Base-by-base conservation (phyloP, 768 basidiomycete species). In the Boletus barrowsii region DNA sequence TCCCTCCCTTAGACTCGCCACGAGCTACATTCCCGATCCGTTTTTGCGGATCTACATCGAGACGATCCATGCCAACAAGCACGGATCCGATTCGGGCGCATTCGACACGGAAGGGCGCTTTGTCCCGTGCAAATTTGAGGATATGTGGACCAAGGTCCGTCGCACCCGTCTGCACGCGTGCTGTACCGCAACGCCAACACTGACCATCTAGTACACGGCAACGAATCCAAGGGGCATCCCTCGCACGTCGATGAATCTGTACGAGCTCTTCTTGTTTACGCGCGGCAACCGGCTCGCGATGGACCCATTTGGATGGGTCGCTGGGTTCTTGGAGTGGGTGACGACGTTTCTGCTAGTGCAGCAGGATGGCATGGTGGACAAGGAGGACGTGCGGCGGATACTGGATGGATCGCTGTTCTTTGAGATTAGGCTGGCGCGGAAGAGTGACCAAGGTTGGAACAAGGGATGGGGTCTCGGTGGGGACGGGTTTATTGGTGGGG, bases 21-120 rank as follows among this genome's bases (percentile, higher is more conserved):
- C 54, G 36, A 56, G 58, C 24, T 61, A 59, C 52, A n/a, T 75
- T 10, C 76, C 75, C 2, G 77, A 79, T 52, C 76, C 76, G 1
- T 68, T 75, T 52, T 73, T 75, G 61, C 67, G 76, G 40, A 66
- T 78, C 57, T 68, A 68, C 48, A 26, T 77, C 40, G 49, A 29
- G 39, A 62, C 63, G 53, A 72, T 75, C 42, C 72, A 75, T 46
- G 64, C 68, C 29, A 62, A 59, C 47, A 75, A 77, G 59, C 77
- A 79, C 55, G 77, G 77, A 2, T 72, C 71, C 18, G 77, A 78
- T 62, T 73, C 74, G 14, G 76, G 73, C n/a, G 51, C 60, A 5
- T 76, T 75, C 54, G 73, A 75, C 51, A 68, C 68, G 48, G 72
- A 76, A 56, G 76, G 76, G 1, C 68, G 74, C 1, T 77, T 77